Evolutionary conservation across 2,329 filamentous ascomycete genomes (phyloP), one percentile per base, ranked within the genome.

Genomic region (Colletotrichum sp.): DNA sequence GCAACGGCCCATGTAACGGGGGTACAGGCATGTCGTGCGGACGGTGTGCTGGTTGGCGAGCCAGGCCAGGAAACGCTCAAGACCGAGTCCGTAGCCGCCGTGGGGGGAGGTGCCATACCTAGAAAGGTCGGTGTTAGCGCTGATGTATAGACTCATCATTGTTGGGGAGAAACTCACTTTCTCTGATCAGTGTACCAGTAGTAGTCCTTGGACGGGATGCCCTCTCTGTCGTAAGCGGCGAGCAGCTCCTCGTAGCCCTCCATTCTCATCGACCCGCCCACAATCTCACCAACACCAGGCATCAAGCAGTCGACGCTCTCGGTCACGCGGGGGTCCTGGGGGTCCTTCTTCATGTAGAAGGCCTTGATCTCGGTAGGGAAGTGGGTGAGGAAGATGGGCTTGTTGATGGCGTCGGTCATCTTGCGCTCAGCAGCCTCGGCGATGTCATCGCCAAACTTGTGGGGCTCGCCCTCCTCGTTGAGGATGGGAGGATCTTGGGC

Each of bases 151-250:
- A 69, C 77, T 3, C 10, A 24, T 30, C 18, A 16, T 60, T 24
- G 30, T 21, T 69, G 61, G 67, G n/a, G 28, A 15, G 4, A 26
- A 26, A 92, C 93, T 89, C 87, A 96, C 95, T 97, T 98, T 83
- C 96, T 91, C 91, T 98, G 96, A 87, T 98, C 97, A 36, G 96
- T 98, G 88, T 99, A 99, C 97, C 97, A 99, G 90, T 98, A 99
- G 88, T 99, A 99, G 61, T 94, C 93, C 80, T 91, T 91, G 24
- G 96, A 92, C 80, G 95, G 92, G 84, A 99, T 98, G 55, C 93
- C 94, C 86, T 98, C 94, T 77, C 94, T 92, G 85, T 95, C 92
- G 84, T 98, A 99, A 1, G 95, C 97, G 28, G 90, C 93, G 89
- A 98, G 93, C 79, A 98, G 88, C 89, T 98, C 96, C 16, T 98